These are phyloP conservation scores for Pythium pyrilobum DNA, from an alignment of 352 stramenopile genomes.

Conservation along the genomic window DNA sequence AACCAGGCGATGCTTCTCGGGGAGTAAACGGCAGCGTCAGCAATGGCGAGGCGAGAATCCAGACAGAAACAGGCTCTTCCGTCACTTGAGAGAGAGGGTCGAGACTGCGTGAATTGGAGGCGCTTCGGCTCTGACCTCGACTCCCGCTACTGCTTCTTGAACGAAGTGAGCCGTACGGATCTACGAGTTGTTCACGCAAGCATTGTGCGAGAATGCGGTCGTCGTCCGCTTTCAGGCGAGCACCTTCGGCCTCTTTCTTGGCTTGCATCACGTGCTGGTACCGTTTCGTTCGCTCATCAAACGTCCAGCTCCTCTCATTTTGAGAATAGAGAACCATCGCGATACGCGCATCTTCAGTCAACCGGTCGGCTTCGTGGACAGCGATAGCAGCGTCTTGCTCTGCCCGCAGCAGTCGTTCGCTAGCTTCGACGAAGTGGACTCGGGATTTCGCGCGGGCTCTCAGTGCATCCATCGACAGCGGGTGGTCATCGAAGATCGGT, in stretches of 20 bases:
- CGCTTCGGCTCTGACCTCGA: neutral
- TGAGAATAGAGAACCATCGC: slow-evolving; percentile 52
- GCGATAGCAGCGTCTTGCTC: slow-evolving; percentile 26
- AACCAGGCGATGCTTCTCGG: slow-evolving; percentile 22
- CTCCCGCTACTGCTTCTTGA: neutral
- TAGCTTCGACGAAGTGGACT: slow-evolving; percentile 28
- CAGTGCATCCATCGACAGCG: slow-evolving; percentile 35
- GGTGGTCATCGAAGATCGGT: slow-evolving; percentile 13
- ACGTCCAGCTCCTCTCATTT: slow-evolving; percentile 52
- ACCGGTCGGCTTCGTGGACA: slow-evolving; percentile 38
- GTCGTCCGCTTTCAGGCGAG: slow-evolving; percentile 35
- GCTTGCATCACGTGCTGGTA: slow-evolving; percentile 51
- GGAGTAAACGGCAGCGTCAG: slow-evolving; percentile 47
- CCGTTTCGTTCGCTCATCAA: slow-evolving; percentile 48
- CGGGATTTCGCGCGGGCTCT: slow-evolving; percentile 24
- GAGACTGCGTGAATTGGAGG: neutral
- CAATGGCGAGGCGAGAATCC: slow-evolving; percentile 45
- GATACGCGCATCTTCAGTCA: slow-evolving; percentile 55
- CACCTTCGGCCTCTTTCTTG: slow-evolving; percentile 42
- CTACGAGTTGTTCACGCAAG: slow-evolving; percentile 28
- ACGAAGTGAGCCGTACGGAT: slow-evolving; percentile 30
- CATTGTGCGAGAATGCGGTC: slow-evolving; percentile 22
- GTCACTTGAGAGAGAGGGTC: neutral
- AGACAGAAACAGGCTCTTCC: slow-evolving; percentile 30
- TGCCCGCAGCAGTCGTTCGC: slow-evolving; percentile 17